phyloP scores from a whole-genome alignment of 2,329 filamentous ascomycete genomes.

The Aspergillus sp. region DNA sequence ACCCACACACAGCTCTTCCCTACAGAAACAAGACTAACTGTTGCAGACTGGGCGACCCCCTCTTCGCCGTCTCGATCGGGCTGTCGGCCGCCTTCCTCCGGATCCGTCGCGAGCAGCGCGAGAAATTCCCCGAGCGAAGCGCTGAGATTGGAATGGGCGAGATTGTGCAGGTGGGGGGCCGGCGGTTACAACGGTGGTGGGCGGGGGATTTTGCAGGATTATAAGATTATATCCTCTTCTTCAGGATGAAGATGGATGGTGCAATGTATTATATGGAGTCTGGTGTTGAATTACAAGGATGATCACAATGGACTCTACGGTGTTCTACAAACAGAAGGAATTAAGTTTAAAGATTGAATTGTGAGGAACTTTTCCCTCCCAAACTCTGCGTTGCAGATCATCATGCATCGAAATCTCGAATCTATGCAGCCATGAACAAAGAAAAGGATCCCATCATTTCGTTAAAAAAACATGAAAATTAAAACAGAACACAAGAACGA shows the following conservation, averaged over 20 bases:
- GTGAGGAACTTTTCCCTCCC: constrained; percentile 22
- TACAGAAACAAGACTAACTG: neutral
- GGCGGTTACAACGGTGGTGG: constrained; percentile 40
- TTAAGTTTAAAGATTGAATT: constrained; percentile 3
- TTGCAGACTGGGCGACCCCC: constrained; percentile 49
- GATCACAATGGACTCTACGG: neutral
- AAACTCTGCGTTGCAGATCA: constrained; percentile 18
- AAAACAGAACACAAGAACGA: constrained; percentile 21
- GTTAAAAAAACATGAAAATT: constrained; percentile 36
- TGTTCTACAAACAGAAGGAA: neutral
- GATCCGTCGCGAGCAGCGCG: constrained; percentile 54
- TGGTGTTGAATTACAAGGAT: neutral
- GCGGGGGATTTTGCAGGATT: constrained; percentile 35
- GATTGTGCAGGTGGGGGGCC: constrained; percentile 28
- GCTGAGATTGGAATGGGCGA: constrained; percentile 30
- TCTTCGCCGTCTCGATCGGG: constrained; percentile 53
- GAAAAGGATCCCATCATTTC: constrained; percentile 37
- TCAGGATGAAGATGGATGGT: neutral
- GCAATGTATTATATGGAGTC: neutral
- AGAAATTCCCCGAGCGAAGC: constrained; percentile 41
- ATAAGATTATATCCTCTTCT: constrained; percentile 24
- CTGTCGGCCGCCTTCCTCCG: constrained; percentile 50
- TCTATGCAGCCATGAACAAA: constrained; percentile 40
- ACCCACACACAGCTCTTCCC: neutral
- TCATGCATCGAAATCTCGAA: constrained; percentile 30